Percentiles rank a stretch among this genome's conserved stretches.
phyloP scores from a whole-genome alignment of 805 yeast genomes.

The Blastobotrys attinorum region DNA sequence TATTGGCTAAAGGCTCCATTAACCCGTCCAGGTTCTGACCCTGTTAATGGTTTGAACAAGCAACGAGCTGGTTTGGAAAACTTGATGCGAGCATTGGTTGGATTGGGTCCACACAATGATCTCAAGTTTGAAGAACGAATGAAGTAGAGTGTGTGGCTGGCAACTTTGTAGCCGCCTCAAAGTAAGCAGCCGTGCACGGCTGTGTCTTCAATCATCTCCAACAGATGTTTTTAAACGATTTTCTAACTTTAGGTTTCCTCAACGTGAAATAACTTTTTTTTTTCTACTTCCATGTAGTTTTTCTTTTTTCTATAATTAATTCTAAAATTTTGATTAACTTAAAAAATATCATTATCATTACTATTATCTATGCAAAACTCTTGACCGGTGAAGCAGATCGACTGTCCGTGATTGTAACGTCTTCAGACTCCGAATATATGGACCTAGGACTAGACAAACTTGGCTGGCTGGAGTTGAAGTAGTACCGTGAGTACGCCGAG shows the following conservation, averaged over 20 bases:
- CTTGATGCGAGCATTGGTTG: conserved; percentile 80
- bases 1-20: conserved; percentile 98
- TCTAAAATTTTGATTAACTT: too few species aligned
- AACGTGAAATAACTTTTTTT: not conserved
- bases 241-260: not conserved
- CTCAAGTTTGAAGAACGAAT: conserved; percentile 91
- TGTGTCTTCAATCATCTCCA: not conserved
- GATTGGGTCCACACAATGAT: conserved; percentile 84
- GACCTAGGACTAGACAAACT: conserved; percentile 2
- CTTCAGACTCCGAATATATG: conserved; percentile 4
- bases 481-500: conserved; percentile 14
- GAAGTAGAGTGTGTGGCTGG: too few species aligned
- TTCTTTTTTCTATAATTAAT: too few species aligned
- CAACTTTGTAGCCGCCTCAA: not conserved
- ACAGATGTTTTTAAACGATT: not conserved
- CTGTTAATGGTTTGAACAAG: conserved; percentile 90
- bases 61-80: conserved; percentile 91
- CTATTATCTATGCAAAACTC: not conserved
- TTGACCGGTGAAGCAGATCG: conserved; percentile 1
- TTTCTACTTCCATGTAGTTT: too few species aligned
- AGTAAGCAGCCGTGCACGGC: not conserved
- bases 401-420: conserved; percentile 3
- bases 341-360: too few species aligned
- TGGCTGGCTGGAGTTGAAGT: conserved; percentile 5
- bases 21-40: conserved; percentile 81